phyloP scores from a whole-genome alignment of 2,329 filamentous ascomycete species.

The Ophiognomonia clavigignenti-juglandacearum region DNA sequence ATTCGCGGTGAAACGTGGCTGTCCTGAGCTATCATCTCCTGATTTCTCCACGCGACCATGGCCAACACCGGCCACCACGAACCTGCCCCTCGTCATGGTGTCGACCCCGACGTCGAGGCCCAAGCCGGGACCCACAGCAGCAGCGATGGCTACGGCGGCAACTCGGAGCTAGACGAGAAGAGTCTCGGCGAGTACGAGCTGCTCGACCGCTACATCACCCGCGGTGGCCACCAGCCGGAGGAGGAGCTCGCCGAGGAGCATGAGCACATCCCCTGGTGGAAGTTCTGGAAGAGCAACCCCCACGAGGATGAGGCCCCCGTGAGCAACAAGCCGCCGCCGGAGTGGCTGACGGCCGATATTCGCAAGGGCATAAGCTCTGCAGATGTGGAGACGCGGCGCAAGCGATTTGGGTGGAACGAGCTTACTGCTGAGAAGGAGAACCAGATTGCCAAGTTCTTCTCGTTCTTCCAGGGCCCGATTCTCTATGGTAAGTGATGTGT shows the following conservation, averaged over 20 bases:
- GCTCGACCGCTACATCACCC: constrained; percentile 28
- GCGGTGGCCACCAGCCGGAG: constrained; percentile 19
- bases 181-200: constrained; percentile 28
- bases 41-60: neutral
- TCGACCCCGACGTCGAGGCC: constrained; percentile 16
- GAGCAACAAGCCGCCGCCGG: constrained; percentile 47
- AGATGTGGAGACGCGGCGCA: constrained; percentile 58
- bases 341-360: constrained; percentile 64
- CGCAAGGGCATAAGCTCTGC: constrained; percentile 49
- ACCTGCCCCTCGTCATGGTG: neutral
- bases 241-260: constrained; percentile 16
- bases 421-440: constrained; percentile 67
- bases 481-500: constrained; percentile 23
- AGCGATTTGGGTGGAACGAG: constrained; percentile 64
- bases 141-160: neutral
- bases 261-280: constrained; percentile 51
- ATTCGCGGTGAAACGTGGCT: neutral
- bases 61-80: constrained; percentile 9
- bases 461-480: constrained; percentile 69
- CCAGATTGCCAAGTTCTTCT: constrained; percentile 63
- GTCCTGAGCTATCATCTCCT: neutral
- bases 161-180: no score
- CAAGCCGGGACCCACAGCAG: constrained; percentile 1
- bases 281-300: constrained; percentile 45
- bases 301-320: constrained; percentile 30